Conservation (phyloP, 768 basidiomycete species). For the Albatrellus ellisii region DNA sequence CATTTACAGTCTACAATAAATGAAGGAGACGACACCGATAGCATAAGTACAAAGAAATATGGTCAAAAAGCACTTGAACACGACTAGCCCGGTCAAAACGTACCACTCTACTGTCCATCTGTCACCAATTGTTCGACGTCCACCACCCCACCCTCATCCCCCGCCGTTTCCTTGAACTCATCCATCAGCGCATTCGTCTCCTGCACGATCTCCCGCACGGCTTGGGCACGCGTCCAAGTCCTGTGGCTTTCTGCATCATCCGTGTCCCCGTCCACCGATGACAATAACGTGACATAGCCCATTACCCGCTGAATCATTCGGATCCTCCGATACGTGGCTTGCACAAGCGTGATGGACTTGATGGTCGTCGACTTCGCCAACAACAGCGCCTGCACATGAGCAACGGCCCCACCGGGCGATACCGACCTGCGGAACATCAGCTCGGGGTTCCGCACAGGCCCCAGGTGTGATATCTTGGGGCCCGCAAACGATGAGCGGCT, state of each 20-base stretch:
- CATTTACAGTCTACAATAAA: background rate
- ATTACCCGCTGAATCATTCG: conserved; percentile 47
- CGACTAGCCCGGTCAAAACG: too few species aligned
- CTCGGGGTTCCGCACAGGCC: conserved; percentile 30
- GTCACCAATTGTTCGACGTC: background rate
- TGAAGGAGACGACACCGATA: too few species aligned
- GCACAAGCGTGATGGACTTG: conserved; percentile 36
- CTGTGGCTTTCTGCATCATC: conserved; percentile 16
- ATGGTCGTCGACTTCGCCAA: conserved; percentile 18
- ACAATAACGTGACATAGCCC: conserved; percentile 49
- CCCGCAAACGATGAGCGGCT: conserved; percentile 22
- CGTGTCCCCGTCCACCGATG: conserved; percentile 25
- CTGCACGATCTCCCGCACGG: conserved; percentile 8
- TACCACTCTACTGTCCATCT: too few species aligned
- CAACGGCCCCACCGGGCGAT: conserved; percentile 4
- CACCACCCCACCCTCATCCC: background rate
- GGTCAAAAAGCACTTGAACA: too few species aligned
- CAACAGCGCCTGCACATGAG: conserved; percentile 3
- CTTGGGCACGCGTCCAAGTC: conserved; percentile 20
- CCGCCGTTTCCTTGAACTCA: conserved; percentile 8
- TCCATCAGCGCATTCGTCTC: conserved; percentile 15
- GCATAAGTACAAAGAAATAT: too few species aligned
- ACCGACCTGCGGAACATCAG: conserved; percentile 6
- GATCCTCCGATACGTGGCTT: conserved; percentile 46
- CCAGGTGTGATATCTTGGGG: conserved; percentile 48